phyloP scores from a whole-genome alignment of 352 stramenopile genomes.

The Globisporangium sylvaticum region DNA sequence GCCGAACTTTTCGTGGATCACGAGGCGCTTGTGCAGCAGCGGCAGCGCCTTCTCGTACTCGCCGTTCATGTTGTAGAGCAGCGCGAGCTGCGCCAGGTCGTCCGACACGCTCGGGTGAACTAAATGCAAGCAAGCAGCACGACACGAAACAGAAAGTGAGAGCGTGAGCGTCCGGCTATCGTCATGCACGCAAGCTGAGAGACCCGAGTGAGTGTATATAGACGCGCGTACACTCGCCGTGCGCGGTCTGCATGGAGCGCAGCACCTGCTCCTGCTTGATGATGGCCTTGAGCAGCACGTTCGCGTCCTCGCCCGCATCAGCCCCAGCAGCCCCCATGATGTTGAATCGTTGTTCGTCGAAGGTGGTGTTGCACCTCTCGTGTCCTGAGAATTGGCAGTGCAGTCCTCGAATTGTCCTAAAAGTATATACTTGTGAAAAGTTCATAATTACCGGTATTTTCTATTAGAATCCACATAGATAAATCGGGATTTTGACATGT shows the following conservation, averaged over 20 bases:
- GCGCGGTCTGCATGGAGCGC: conserved; percentile 32
- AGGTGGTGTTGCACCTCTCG: too few species aligned
- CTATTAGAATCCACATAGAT: too few species aligned
- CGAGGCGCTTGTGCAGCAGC: conserved; percentile 68
- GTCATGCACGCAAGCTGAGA: background rate
- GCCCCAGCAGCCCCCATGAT: conserved; percentile 9
- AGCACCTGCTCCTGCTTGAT: conserved; percentile 46
- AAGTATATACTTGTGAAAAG: too few species aligned
- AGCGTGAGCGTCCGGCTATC: background rate
- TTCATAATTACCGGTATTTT: too few species aligned
- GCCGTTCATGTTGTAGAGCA: conserved; percentile 69
- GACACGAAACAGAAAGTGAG: background rate
- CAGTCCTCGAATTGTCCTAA: too few species aligned
- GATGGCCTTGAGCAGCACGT: conserved; percentile 42
- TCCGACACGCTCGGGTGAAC: conserved; percentile 55
- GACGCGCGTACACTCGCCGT: conserved; percentile 45
- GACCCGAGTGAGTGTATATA: background rate
- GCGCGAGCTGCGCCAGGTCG: conserved; percentile 57
- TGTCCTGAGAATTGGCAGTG: too few species aligned
- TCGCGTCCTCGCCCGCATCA: conserved; percentile 20
- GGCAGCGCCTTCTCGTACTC: conserved; percentile 60
- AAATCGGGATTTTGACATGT: too few species aligned
- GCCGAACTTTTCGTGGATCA: conserved; percentile 80
- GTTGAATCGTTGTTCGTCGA: background rate
- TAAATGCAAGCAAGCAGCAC: conserved; percentile 20